Conservation (phyloP, 2,329 filamentous ascomycete species). For the Phialophora expanda region DNA sequence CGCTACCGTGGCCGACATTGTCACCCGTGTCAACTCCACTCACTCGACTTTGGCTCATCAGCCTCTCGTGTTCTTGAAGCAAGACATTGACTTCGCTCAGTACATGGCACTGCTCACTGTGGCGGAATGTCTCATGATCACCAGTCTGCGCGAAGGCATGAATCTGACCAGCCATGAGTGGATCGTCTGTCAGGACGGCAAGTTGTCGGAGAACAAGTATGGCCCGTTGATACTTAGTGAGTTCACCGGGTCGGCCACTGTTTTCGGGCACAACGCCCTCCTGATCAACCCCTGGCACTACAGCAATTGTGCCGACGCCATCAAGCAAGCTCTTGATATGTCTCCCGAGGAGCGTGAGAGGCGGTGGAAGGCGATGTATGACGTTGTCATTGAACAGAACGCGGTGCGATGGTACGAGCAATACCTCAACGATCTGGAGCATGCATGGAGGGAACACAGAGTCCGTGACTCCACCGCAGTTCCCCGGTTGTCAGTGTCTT, state of each 20-base stretch:
- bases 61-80: slow-evolving; percentile 89
- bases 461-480: slow-evolving; percentile 83
- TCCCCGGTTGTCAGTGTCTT: slow-evolving; percentile 75
- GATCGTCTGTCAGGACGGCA: slow-evolving; percentile 88
- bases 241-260: slow-evolving; percentile 87
- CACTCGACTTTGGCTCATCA: slow-evolving; percentile 92
- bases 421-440: slow-evolving; percentile 72
- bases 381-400: slow-evolving; percentile 78
- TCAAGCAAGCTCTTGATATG: slow-evolving; percentile 84
- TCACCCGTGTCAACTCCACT: slow-evolving; percentile 88
- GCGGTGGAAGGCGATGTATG: slow-evolving; percentile 75
- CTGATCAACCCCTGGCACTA: slow-evolving; percentile 97
- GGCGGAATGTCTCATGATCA: slow-evolving; percentile 91
- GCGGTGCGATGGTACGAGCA: slow-evolving; percentile 85
- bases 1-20: slow-evolving; percentile 88
- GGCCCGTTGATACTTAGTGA: slow-evolving; percentile 91
- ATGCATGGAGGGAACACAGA: slow-evolving; percentile 82
- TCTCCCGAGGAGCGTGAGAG: slow-evolving; percentile 70
- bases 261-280: slow-evolving; percentile 82
- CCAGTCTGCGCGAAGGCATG: slow-evolving; percentile 95
- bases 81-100: slow-evolving; percentile 90
- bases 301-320: slow-evolving; percentile 81
- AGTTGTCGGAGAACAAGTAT: slow-evolving; percentile 73
- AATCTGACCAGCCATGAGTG: slow-evolving; percentile 95
- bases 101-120: slow-evolving; percentile 90